phyloP scores from a whole-genome alignment of 2,329 filamentous ascomycete species.

The Xylariales sp. region DNA sequence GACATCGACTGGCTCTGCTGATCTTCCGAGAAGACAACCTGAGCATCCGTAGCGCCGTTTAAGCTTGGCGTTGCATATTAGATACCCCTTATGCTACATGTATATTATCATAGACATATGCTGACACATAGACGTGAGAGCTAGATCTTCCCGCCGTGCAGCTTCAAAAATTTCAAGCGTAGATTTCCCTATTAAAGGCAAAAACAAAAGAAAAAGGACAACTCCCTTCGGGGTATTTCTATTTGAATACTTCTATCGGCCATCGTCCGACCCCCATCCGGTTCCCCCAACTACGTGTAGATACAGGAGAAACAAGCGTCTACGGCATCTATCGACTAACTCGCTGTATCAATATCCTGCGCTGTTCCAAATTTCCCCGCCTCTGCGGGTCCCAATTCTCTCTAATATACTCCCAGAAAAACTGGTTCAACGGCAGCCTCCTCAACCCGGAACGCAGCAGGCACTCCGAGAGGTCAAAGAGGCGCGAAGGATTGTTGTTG shows the following conservation, averaged over 20 bases:
- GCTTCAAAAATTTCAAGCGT: constrained; percentile 1
- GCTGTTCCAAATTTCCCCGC: no score
- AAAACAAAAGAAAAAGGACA: not conserved
- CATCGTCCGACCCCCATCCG: no score
- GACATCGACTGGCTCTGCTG: constrained; percentile 86
- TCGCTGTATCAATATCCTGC: no score
- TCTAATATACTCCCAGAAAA: not conserved
- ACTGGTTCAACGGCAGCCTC: not conserved
- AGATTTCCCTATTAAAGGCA: not conserved
- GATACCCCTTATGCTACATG: constrained; percentile 41
- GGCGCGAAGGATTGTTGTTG: not conserved
- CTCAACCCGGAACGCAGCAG: not conserved
- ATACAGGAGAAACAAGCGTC: no score
- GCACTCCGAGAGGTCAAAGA: not conserved
- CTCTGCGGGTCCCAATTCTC: no score
- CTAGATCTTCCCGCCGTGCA: constrained; percentile 1
- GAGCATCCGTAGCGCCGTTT: constrained; percentile 54
- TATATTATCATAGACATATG: constrained; percentile 34
- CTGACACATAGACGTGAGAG: constrained; percentile 8
- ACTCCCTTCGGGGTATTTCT: not conserved
- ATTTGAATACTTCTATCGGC: no score
- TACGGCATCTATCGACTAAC: no score
- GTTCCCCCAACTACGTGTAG: no score
- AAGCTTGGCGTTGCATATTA: constrained; percentile 36
- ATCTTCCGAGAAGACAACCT: constrained; percentile 93